Evolutionary conservation across 345 rosid genomes (phyloP), one percentile per base, ranked within the genome.

Genomic region (Citrus glauca): DNA sequence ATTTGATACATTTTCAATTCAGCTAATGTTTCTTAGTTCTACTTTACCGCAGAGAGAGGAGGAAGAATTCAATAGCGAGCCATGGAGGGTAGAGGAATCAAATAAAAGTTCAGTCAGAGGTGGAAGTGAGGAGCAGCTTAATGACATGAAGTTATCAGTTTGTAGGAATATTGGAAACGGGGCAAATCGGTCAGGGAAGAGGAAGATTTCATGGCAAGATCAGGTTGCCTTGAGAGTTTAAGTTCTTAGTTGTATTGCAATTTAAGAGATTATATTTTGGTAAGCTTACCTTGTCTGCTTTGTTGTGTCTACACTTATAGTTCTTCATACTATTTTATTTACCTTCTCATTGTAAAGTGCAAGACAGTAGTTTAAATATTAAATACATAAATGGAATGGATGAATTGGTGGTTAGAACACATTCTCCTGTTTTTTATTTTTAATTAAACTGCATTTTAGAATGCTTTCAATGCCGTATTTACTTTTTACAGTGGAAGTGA

Each of bases 141-240:
- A 77, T 25, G 94, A 85, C 24, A 61, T 87, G 73, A 91, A 87
- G 85, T 62, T 90, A 63, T 87, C 90, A 19, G 87, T 85, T 19
- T 92, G 87, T 85, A 88, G 95, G 86, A 90, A 75, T 35, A 74
- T 83, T 2, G 89, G 87, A 73, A 92, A 86, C 66, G 94, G 90
- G 66, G 24, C 90, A 4, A 84, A 78, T 22, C 82, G 88, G 72
- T 75, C 80, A 0, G 97, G 92, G 82, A 96, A 96, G 92, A 88
- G 97, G 88, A 96, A 86, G 94, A 93, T 96, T 70, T 56, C 97
- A 71, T 96, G 99, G 99, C 97, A 93, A 84, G 98, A 96, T 81
- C 95, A 89, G 76, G 90, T 94, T 85, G 98, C 93, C 56, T 86
- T 94, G 80, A 91, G 90, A 81, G 98, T 91, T 74, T 89, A 80